Evolutionary conservation across 805 yeast species (phyloP).

Genomic region (Suhomyces vadensis): DNA sequence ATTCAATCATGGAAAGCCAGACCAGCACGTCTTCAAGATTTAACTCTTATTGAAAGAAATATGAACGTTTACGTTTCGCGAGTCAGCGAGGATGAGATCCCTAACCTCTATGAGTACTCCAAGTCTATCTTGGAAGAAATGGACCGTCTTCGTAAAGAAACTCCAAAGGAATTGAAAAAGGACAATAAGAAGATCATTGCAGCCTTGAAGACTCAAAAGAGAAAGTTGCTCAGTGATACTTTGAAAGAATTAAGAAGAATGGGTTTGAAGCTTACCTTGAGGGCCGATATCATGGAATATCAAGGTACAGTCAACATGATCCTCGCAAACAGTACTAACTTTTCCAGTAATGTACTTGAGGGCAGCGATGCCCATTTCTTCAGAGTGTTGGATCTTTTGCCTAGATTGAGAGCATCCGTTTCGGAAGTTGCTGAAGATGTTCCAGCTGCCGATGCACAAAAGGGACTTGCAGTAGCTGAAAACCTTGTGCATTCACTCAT

Average conservation of each 20-base stretch:
- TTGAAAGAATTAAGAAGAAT: slow-evolving; percentile 70
- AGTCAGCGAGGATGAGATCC: slow-evolving; percentile 38
- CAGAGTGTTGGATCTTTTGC: slow-evolving; percentile 74
- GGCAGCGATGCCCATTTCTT: slow-evolving; percentile 56
- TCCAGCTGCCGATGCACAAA: slow-evolving; percentile 70
- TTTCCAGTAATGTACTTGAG: slow-evolving; percentile 37
- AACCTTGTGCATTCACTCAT: slow-evolving; percentile 62
- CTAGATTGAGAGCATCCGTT: slow-evolving; percentile 70
- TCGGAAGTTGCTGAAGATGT: slow-evolving; percentile 67
- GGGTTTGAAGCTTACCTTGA: slow-evolving; percentile 70
- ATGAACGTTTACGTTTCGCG: slow-evolving; percentile 50
- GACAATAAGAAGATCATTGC: slow-evolving; percentile 71
- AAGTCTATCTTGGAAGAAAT: slow-evolving; percentile 55
- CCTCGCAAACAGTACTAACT: slow-evolving; percentile 53
- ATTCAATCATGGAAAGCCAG: slow-evolving; percentile 56
- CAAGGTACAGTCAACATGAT: slow-evolving; percentile 66
- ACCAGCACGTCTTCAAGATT: slow-evolving; percentile 55
- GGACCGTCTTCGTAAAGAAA: slow-evolving; percentile 65
- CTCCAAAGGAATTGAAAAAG: slow-evolving; percentile 70
- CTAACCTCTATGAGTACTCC: slow-evolving; percentile 56
- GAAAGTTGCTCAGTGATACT: slow-evolving; percentile 73
- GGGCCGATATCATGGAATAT: slow-evolving; percentile 61
- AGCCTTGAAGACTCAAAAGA: slow-evolving; percentile 77
- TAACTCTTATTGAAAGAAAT: slow-evolving; percentile 51
- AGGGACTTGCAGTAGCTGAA: slow-evolving; percentile 76